Percentiles rank a stretch among this genome's conserved stretches.
Evolutionary conservation across 2,329 filamentous ascomycete species (phyloP).

Genomic region (Delphinella strobiligena): DNA sequence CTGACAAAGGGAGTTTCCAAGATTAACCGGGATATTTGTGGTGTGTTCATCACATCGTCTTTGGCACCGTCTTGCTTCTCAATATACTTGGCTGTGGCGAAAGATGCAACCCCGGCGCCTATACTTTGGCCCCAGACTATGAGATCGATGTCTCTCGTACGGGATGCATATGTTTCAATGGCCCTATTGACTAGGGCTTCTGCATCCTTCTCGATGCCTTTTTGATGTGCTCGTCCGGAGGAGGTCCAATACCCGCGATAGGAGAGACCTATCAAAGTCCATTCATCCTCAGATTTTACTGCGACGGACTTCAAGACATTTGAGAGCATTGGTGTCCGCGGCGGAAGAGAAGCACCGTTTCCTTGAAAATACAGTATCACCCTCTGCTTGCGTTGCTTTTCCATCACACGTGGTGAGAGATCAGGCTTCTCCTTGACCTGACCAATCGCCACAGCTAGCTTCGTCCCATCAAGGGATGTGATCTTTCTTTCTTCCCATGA

Average conservation of each 20-base stretch:
- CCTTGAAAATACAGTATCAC: slow-evolving; percentile 39
- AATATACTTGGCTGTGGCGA: slow-evolving; percentile 38
- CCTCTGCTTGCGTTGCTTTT: not conserved
- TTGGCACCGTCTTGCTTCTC: slow-evolving; percentile 20
- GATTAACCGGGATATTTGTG: slow-evolving; percentile 38
- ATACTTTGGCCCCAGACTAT: slow-evolving; percentile 70
- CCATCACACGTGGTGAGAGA: not conserved
- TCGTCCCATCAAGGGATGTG: slow-evolving; percentile 51
- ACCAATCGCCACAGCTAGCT: slow-evolving; percentile 48
- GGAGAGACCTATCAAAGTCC: slow-evolving; percentile 36
- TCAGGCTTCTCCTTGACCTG: not conserved
- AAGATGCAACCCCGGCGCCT: slow-evolving; percentile 59
- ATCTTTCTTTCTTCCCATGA: slow-evolving; percentile 54
- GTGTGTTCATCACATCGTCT: not conserved
- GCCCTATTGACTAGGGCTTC: slow-evolving; percentile 54
- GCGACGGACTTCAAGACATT: slow-evolving; percentile 24
- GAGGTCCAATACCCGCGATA: slow-evolving; percentile 72
- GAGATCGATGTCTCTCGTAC: slow-evolving; percentile 29
- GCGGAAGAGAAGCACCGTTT: slow-evolving; percentile 34
- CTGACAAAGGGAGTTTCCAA: slow-evolving; percentile 68
- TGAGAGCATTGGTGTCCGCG: slow-evolving; percentile 35
- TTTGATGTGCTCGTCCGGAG: slow-evolving; percentile 56
- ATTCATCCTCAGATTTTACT: slow-evolving; percentile 11
- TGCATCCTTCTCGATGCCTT: slow-evolving; percentile 57
- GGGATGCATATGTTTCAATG: slow-evolving; percentile 24